Percentiles rank a stretch among this genome's conserved stretches.
Evolutionary conservation across 495 filamentous ascomycete species (phyloP).

Genomic region (Annulohypoxylon nitens): DNA sequence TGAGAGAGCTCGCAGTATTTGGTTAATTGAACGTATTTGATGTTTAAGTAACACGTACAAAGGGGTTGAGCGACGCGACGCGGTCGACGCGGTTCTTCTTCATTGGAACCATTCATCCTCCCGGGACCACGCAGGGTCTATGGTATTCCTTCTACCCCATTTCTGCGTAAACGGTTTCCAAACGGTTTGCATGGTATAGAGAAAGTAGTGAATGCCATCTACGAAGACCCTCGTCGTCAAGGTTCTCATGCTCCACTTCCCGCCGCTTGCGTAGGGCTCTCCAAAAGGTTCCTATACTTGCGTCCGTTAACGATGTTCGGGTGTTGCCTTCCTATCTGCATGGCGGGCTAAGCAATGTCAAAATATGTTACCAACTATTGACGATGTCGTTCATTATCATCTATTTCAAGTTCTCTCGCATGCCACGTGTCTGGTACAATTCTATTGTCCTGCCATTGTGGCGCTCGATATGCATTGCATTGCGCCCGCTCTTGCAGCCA

Average conservation of each 20-base stretch:
- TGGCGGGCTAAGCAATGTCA: neutral
- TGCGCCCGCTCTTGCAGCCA: constrained; percentile 2
- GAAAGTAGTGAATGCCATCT: neutral
- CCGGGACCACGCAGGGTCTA: neutral
- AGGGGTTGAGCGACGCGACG: neutral
- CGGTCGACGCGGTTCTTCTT: constrained; percentile 4
- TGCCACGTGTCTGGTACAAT: constrained; percentile 10
- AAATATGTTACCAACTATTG: neutral
- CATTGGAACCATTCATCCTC: neutral
- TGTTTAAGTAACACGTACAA: neutral
- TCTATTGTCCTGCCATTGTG: neutral
- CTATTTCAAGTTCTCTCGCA: constrained; percentile 8
- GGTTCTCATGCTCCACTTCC: neutral
- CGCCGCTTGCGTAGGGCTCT: constrained; percentile 2
- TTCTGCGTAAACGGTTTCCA: constrained; percentile 2
- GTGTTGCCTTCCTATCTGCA: constrained; percentile 11
- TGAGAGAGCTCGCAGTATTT: neutral
- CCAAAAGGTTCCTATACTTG: neutral
- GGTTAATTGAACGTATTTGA: neutral
- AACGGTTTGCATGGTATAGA: constrained; percentile 3
- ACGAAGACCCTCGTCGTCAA: constrained; percentile 1
- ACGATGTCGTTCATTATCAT: neutral
- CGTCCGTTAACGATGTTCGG: neutral
- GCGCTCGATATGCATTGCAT: constrained; percentile 3
- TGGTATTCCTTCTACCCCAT: neutral